phyloP scores from a whole-genome alignment of 352 stramenopile genomes.

The Globisporangium acanthophoron region DNA sequence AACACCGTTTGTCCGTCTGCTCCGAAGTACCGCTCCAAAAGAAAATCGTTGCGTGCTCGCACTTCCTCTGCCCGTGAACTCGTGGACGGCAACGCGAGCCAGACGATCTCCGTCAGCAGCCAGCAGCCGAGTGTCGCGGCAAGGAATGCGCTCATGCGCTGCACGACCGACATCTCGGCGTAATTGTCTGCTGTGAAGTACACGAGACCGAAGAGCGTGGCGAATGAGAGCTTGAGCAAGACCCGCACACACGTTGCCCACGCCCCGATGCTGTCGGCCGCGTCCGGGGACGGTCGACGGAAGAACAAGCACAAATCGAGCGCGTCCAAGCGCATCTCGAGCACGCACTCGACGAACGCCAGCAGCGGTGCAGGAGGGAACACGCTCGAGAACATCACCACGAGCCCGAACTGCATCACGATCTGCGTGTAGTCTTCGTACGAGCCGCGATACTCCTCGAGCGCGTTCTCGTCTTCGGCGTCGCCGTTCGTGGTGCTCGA shows the following conservation, averaged over 20 bases:
- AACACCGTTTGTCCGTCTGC: slow-evolving; percentile 7
- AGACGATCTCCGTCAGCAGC: slow-evolving; percentile 27
- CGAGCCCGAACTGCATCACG: slow-evolving; percentile 35
- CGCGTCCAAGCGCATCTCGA: slow-evolving; percentile 38
- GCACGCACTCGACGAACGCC: slow-evolving; percentile 29
- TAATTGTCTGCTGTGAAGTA: slow-evolving; percentile 33
- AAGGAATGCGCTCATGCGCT: slow-evolving; percentile 33
- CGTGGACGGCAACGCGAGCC: slow-evolving; percentile 27
- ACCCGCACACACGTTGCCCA: slow-evolving; percentile 31
- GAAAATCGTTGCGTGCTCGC: slow-evolving; percentile 29
- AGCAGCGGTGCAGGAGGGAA: slow-evolving; percentile 34
- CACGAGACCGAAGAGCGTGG: slow-evolving; percentile 20
- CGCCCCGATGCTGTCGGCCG: slow-evolving; percentile 18
- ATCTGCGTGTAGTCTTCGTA: slow-evolving; percentile 38
- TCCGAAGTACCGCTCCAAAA: slow-evolving; percentile 46
- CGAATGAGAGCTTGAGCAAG: slow-evolving; percentile 26
- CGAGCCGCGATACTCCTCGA: slow-evolving; percentile 22
- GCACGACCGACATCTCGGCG: slow-evolving; percentile 14
- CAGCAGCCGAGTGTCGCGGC: slow-evolving; percentile 22
- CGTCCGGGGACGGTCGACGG: slow-evolving; percentile 32
- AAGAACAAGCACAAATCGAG: slow-evolving; percentile 34
- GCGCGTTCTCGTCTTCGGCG: slow-evolving; percentile 11
- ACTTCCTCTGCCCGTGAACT: slow-evolving; percentile 18
- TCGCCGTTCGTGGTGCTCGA: background rate
- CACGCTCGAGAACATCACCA: slow-evolving; percentile 39